Percentiles rank a stretch among this genome's conserved stretches.
Evolutionary conservation across 441 rosid genomes (phyloP).

Genomic region (Kokia cookei): DNA sequence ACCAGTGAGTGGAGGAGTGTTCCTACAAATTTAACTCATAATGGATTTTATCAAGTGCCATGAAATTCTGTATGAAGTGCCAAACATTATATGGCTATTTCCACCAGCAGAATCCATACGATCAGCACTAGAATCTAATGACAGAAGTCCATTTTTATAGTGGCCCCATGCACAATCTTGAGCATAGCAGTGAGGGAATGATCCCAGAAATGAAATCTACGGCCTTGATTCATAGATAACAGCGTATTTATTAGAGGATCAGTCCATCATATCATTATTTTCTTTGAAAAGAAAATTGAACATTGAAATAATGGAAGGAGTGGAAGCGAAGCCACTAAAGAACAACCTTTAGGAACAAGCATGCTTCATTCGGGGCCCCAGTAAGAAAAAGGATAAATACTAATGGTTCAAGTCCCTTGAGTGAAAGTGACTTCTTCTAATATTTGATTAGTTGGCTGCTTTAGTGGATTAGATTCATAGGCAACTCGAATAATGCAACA

Average conservation of each 20-base stretch:
- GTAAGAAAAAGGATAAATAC: slow-evolving; percentile 7
- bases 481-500: slow-evolving; percentile 16
- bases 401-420: slow-evolving; percentile 13
- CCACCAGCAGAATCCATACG: not conserved
- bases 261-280: not conserved
- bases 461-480: slow-evolving; percentile 24
- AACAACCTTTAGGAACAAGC: slow-evolving; percentile 22
- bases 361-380: slow-evolving; percentile 17
- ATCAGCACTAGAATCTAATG: not conserved
- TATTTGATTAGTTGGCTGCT: slow-evolving; percentile 9
- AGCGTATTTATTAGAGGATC: not conserved
- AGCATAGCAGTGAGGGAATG: not conserved
- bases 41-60: too few relatives aligned
- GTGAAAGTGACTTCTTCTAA: slow-evolving; percentile 6
- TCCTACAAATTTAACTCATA: too few relatives aligned
- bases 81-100: not conserved
- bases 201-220: not conserved
- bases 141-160: not conserved
- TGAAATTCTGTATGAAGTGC: too few relatives aligned
- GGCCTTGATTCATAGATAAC: not conserved
- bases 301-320: slow-evolving; percentile 13
- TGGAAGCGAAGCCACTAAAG: slow-evolving; percentile 25
- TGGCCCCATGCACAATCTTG: not conserved
- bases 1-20: too few relatives aligned
- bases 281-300: slow-evolving; percentile 6